Evolutionary conservation across 495 filamentous ascomycete species (phyloP).

Genomic region (Daldinia concentrica): DNA sequence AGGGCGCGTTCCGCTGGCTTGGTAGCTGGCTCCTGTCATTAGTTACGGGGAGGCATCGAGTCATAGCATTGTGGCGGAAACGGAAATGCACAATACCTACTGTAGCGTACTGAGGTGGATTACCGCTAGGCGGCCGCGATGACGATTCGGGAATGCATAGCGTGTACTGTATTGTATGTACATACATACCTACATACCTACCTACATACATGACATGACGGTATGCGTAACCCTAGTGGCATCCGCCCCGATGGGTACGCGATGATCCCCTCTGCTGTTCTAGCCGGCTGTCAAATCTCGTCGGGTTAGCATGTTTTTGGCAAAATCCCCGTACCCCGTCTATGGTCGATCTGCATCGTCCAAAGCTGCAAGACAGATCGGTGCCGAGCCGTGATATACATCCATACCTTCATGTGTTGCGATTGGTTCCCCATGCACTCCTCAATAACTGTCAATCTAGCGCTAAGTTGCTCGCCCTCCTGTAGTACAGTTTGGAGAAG

Average conservation of each 20-base stretch:
- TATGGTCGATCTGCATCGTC: constrained; percentile 33
- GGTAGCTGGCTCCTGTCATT: constrained; percentile 21
- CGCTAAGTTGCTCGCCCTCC: constrained; percentile 1
- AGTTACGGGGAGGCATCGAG: constrained; percentile 18
- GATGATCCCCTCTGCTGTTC: constrained; percentile 29
- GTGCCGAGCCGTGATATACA: constrained; percentile 35
- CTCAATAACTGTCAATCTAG: constrained; percentile 21
- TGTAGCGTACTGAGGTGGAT: constrained; percentile 12
- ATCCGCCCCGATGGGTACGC: constrained; percentile 38
- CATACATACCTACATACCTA: neutral
- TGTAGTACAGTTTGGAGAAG: constrained; percentile 4
- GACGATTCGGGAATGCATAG: constrained; percentile 39
- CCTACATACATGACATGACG: neutral
- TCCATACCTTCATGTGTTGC: constrained; percentile 9
- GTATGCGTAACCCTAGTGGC: constrained; percentile 29
- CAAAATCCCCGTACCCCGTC: constrained; percentile 40
- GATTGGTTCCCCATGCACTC: constrained; percentile 18
- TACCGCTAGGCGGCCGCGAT: constrained; percentile 29
- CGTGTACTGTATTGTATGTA: constrained; percentile 15
- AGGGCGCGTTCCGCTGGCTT: constrained; percentile 29
- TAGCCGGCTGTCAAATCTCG: constrained; percentile 42
- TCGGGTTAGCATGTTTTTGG: constrained; percentile 37
- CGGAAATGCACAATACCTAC: constrained; percentile 8
- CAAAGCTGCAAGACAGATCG: constrained; percentile 41
- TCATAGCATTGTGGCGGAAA: constrained; percentile 31